Conservation (phyloP, 768 basidiomycete genomes). For the Russula sp. region DNA sequence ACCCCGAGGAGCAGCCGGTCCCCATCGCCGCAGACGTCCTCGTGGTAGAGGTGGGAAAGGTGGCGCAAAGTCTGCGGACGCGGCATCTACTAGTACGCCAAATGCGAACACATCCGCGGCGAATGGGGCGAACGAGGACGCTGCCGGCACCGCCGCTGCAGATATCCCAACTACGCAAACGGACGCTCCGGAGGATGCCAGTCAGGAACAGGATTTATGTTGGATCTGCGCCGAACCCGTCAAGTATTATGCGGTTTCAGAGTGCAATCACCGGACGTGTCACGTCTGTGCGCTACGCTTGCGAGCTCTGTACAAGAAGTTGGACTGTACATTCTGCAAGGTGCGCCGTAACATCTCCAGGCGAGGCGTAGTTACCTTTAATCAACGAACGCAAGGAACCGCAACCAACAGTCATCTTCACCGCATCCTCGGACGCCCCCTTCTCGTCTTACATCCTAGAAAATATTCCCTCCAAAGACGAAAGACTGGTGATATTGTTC, state of each 20-base stretch:
- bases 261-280: conserved; percentile 93
- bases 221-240: conserved; percentile 95
- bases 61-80: neutral
- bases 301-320: conserved; percentile 88
- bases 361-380: neutral
- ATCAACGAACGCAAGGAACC: conserved; percentile 45
- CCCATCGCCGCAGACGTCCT: conserved; percentile 13
- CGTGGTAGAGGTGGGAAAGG: conserved; percentile 5
- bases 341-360: conserved; percentile 35
- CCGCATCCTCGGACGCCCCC: conserved; percentile 51
- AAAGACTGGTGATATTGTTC: conserved; percentile 73
- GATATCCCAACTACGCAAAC: neutral
- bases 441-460: conserved; percentile 57
- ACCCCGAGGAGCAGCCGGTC: neutral
- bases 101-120: neutral
- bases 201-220: conserved; percentile 42
- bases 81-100: neutral
- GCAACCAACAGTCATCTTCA: conserved; percentile 72
- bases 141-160: neutral
- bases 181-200: conserved; percentile 3
- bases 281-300: conserved; percentile 88
- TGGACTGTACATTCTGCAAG: conserved; percentile 96
- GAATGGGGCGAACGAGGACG: too few species aligned
- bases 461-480: conserved; percentile 56
- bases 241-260: conserved; percentile 82